Conservation (phyloP, 495 filamentous ascomycete genomes). For the Penicillium mononematosum region DNA sequence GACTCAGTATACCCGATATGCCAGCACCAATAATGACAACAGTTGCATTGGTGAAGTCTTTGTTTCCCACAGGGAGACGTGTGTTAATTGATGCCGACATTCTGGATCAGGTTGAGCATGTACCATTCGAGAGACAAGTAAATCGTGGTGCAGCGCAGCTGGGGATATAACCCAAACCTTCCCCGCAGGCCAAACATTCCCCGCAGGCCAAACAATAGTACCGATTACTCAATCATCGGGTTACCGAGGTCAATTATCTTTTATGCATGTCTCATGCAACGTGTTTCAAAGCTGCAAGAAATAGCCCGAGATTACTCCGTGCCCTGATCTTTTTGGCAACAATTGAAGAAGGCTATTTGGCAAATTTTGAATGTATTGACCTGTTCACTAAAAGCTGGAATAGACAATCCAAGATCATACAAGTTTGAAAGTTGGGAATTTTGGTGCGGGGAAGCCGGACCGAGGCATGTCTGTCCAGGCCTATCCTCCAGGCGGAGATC, state of each 20-base stretch:
- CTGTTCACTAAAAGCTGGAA: neutral
- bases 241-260: conserved; percentile 15
- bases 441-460: conserved; percentile 9
- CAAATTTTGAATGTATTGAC: neutral
- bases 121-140: neutral
- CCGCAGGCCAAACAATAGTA: neutral
- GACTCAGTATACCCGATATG: conserved; percentile 35
- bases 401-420: neutral
- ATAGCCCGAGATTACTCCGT: neutral
- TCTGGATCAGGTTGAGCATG: neutral
- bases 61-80: conserved; percentile 28
- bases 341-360: neutral
- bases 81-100: conserved; percentile 16
- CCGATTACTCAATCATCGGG: neutral
- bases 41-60: conserved; percentile 42
- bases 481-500: too few relatives aligned
- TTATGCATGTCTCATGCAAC: neutral
- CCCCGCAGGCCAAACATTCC: neutral
- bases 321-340: neutral
- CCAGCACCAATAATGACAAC: conserved; percentile 58
- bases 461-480: neutral
- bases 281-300: neutral
- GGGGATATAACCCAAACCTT: neutral
- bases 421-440: neutral
- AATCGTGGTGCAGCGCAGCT: neutral